These are phyloP conservation scores for Aureobasidium leucospermi DNA, from an alignment of 2,329 filamentous ascomycete genomes.

Conservation along the genomic window DNA sequence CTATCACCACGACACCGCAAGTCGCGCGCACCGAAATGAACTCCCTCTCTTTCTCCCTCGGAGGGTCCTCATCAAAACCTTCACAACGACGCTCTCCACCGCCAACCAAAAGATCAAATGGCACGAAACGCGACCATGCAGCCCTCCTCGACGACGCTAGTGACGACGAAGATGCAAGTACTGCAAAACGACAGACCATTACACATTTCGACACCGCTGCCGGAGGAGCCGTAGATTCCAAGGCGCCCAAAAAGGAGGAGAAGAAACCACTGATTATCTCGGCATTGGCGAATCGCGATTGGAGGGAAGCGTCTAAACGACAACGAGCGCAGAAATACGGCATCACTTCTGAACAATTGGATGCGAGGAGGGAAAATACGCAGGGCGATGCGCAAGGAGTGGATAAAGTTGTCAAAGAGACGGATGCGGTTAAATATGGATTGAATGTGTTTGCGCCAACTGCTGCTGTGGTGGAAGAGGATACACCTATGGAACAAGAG, in stretches of 20 bases:
- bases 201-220: constrained; percentile 47
- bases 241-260: constrained; percentile 25
- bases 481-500: constrained; percentile 32
- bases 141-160: constrained; percentile 32
- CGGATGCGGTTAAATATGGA: constrained; percentile 37
- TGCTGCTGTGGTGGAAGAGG: constrained; percentile 38
- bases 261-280: constrained; percentile 50
- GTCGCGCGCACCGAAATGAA: not conserved
- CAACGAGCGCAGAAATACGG: constrained; percentile 48
- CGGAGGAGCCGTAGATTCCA: constrained; percentile 42
- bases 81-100: not conserved
- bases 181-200: constrained; percentile 38
- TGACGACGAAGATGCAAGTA: constrained; percentile 53
- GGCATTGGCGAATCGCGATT: constrained; percentile 53
- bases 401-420: constrained; percentile 22
- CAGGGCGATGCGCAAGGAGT: constrained; percentile 9
- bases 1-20: not conserved
- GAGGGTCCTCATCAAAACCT: not conserved
- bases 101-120: constrained; percentile 13
- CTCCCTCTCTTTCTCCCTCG: constrained; percentile 9
- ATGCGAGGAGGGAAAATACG: constrained; percentile 14
- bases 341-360: constrained; percentile 49
- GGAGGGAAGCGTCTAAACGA: constrained; percentile 45
- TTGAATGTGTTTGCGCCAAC: constrained; percentile 24
- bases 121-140: constrained; percentile 35